phyloP scores from a whole-genome alignment of 1,284 basidiomycete species.

The Butyriboletus pseudospeciosus region DNA sequence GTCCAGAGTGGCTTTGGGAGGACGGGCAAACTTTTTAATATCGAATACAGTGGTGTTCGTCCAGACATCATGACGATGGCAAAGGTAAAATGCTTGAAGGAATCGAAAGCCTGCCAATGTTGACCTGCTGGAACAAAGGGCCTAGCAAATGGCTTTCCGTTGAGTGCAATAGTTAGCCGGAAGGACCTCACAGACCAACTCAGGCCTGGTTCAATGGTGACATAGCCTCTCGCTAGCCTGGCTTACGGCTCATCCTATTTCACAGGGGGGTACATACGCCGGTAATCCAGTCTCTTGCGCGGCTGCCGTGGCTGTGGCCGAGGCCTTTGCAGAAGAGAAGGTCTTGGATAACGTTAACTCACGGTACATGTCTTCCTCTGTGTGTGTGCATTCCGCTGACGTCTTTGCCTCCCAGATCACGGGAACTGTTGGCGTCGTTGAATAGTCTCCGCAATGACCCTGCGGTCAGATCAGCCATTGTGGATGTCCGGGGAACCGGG shows the following conservation, averaged over 20 bases:
- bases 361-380: conserved; percentile 41
- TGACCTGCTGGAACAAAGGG: conserved; percentile 45
- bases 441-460: conserved; percentile 52
- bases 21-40: conserved; percentile 82
- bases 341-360: conserved; percentile 74
- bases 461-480: conserved; percentile 50
- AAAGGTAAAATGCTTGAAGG: conserved; percentile 49
- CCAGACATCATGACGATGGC: conserved; percentile 90
- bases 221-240: conserved; percentile 4
- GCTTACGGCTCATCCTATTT: conserved; percentile 4
- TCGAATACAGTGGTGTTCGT: conserved; percentile 74
- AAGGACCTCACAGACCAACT: conserved; percentile 82
- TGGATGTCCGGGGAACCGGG: conserved; percentile 75
- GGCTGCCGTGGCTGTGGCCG: conserved; percentile 76
- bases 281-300: conserved; percentile 89
- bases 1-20: conserved; percentile 89
- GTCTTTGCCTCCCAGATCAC: conserved; percentile 47
- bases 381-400: background rate
- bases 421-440: conserved; percentile 66
- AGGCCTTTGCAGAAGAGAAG: conserved; percentile 74
- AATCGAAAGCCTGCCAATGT: background rate
- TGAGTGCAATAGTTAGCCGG: conserved; percentile 80
- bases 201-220: conserved; percentile 74
- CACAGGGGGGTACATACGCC: conserved; percentile 82
- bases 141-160: conserved; percentile 90